Evolutionary conservation across 2,329 filamentous ascomycete species (phyloP), one percentile per base, ranked within the genome.

Genomic region (Fusarium temperatum): DNA sequence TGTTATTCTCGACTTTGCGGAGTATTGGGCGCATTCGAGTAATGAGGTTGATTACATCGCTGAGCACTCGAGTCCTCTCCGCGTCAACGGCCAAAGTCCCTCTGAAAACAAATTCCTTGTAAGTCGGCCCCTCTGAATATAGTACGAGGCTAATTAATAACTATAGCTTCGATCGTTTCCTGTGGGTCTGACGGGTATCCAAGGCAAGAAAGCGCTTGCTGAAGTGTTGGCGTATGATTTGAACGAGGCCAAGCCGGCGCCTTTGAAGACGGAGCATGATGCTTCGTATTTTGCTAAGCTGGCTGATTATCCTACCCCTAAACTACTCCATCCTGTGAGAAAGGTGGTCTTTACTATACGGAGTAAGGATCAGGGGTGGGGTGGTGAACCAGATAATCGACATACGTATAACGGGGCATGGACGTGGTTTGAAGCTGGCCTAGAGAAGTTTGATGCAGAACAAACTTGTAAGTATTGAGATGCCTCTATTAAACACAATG

Each of bases 361-460:
- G 17, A 89, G 88, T 77, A 83, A 80, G 54, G 90, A 92, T 70
- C 90, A 92, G 73, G 90, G 90, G 8, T 90, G 85, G 85, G 84
- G 85, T 38, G 83, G 84, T 20, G 68, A 80, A 0, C 4, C 0
- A 1, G 70, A 48, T 5, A 72, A 80, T 45, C 77, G 76, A 5
- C 83, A 83, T 5, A 84, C 84, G 3, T 91, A 86, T 62, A 72
- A 78, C 0, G 82, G 80, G 6, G 89, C 90, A 0, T 90, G 82
- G 81, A 90, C 90, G 0, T 92, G 90, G 90, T 91, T 91, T 66
- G 90, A 91, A 63, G 89, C 85, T 22, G 90, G 90, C 0, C 78
- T 90, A 22, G 90, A 92, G 79, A 84, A 84, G 8, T 87, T 89
- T 54, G 86, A 87, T 50, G 82, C 82, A 26, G 75, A 75, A 22